Percentiles rank a stretch among this genome's conserved stretches.
Conservation (phyloP, 306 rosid species). For the Lathyrus tuberosus region DNA sequence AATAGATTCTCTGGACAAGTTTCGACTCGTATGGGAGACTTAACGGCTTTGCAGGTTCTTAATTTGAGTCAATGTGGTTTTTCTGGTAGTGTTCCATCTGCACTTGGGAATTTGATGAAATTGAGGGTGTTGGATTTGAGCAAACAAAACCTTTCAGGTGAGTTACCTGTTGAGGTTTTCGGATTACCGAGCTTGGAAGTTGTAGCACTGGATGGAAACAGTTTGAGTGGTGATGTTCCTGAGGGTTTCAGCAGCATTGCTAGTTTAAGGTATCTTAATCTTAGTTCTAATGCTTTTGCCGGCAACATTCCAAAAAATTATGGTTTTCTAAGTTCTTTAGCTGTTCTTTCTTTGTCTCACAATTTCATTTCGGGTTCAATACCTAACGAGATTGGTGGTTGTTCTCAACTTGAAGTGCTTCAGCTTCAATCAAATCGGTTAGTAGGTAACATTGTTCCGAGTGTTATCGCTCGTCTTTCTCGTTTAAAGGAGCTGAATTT, state of each 20-base stretch:
- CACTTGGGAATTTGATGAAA: constrained; percentile 68
- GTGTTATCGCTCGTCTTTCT: constrained; percentile 50
- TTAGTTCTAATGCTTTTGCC: constrained; percentile 57
- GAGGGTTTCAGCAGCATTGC: constrained; percentile 85
- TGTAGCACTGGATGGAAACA: constrained; percentile 69
- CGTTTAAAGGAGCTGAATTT: constrained; percentile 63
- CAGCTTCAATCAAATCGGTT: constrained; percentile 62
- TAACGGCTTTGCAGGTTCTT: constrained; percentile 59
- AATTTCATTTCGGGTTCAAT: constrained; percentile 61
- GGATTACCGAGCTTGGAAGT: constrained; percentile 72
- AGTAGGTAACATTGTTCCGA: constrained; percentile 47
- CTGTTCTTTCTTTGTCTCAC: constrained; percentile 58
- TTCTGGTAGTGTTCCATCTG: constrained; percentile 60
- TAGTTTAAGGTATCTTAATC: constrained; percentile 63
- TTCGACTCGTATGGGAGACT: constrained; percentile 50
- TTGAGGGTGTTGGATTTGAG: constrained; percentile 74
- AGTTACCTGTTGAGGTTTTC: constrained; percentile 69
- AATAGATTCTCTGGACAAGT: constrained; percentile 60
- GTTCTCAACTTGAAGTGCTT: constrained; percentile 68
- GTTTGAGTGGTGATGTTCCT: constrained; percentile 67
- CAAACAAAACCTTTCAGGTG: constrained; percentile 71
- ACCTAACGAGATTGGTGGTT: constrained; percentile 66
- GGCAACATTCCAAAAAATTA: constrained; percentile 69
- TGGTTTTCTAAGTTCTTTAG: constrained; percentile 65
- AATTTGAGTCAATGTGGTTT: constrained; percentile 75